Conservation (phyloP, 192 early-diverging fungal species). For the Linnemannia hyalina region DNA sequence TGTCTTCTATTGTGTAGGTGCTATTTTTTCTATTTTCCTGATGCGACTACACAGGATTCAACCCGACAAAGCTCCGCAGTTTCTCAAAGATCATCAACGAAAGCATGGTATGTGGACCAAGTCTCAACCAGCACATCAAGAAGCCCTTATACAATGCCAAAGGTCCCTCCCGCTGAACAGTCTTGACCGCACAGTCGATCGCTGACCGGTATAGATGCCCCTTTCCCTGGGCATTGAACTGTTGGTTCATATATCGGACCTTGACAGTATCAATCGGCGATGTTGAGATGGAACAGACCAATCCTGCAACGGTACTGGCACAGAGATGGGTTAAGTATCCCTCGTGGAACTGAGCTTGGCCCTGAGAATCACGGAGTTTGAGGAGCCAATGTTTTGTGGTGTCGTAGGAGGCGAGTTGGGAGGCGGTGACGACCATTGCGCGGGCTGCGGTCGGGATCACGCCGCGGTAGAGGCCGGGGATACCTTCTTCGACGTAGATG, state of each 20-base stretch:
- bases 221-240: conserved; percentile 42
- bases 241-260: conserved; percentile 59
- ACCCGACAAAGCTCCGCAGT: conserved; percentile 45
- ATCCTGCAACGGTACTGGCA: conserved; percentile 56
- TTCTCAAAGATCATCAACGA: conserved; percentile 65
- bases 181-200: conserved; percentile 52
- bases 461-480: conserved; percentile 61
- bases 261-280: conserved; percentile 56
- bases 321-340: conserved; percentile 56
- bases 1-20: too few species aligned
- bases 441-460: conserved; percentile 62
- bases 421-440: conserved; percentile 63
- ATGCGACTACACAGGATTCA: conserved; percentile 45
- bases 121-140: conserved; percentile 63
- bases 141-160: conserved; percentile 65
- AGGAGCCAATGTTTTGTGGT: conserved; percentile 62
- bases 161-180: conserved; percentile 57
- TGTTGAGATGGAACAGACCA: conserved; percentile 49
- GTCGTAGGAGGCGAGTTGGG: conserved; percentile 66
- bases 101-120: conserved; percentile 68
- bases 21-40: too few species aligned
- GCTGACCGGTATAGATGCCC: conserved; percentile 39
- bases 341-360: conserved; percentile 38
- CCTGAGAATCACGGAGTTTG: conserved; percentile 19
- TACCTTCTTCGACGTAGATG: conserved; percentile 51